A percentile compares a stretch with the other conserved stretches of the same genome.
phyloP scores from a whole-genome alignment of 2,329 filamentous ascomycete genomes.

The Pyricularia sp. region DNA sequence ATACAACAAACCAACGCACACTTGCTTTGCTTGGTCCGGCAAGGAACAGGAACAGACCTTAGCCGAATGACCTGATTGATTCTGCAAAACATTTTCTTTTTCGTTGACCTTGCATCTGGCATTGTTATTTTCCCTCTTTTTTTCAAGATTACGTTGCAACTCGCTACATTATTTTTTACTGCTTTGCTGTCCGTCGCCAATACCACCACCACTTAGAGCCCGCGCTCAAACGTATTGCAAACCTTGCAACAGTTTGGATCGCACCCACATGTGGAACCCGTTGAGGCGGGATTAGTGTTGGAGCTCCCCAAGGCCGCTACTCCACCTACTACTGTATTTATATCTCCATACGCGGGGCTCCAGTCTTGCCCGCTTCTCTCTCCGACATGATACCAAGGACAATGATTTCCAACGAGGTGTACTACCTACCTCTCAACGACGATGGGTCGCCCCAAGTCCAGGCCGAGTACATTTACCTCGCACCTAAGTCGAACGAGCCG shows the following conservation, averaged over 20 bases:
- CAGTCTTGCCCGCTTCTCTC: conserved; percentile 9
- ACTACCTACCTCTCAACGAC: conserved; percentile 85
- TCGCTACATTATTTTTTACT: background rate
- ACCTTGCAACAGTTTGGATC: background rate
- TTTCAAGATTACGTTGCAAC: background rate
- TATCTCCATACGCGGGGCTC: background rate
- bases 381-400: conserved; percentile 48
- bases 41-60: background rate
- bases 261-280: conserved; percentile 1
- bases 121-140: background rate
- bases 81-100: background rate
- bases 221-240: background rate
- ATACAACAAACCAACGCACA: background rate
- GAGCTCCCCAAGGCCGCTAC: background rate
- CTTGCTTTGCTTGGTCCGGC: background rate
- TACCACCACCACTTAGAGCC: background rate
- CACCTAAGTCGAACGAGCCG: conserved; percentile 62
- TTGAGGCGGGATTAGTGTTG: conserved; percentile 1
- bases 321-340: background rate
- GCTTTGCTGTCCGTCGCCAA: background rate
- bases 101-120: background rate
- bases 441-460: conserved; percentile 78
- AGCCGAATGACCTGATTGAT: background rate
- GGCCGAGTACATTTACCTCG: conserved; percentile 82
- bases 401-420: conserved; percentile 63